Conservation (phyloP, 805 yeast species). For the Wickerhamomyces ciferrii region DNA sequence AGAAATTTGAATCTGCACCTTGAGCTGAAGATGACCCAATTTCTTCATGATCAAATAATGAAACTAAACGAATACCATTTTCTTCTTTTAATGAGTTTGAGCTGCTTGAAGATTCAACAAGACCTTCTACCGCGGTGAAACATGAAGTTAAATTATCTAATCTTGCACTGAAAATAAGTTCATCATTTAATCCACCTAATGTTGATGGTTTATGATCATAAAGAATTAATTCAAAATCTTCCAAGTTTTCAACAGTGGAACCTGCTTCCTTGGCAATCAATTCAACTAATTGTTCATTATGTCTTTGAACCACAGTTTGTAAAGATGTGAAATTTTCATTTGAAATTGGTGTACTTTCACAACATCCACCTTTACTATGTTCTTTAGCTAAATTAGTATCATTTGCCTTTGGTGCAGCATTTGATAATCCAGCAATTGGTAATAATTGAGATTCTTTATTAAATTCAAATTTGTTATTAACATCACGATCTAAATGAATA, state of each 20-base stretch:
- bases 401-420: conserved; percentile 24
- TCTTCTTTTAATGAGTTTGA: conserved; percentile 38
- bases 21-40: conserved; percentile 92
- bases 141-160: conserved; percentile 89
- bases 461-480: conserved; percentile 75
- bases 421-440: conserved; percentile 74
- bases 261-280: conserved; percentile 62
- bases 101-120: conserved; percentile 46
- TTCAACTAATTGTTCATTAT: conserved; percentile 64
- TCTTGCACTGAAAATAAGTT: conserved; percentile 87
- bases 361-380: conserved; percentile 32
- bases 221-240: conserved; percentile 84
- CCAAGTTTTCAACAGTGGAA: conserved; percentile 52
- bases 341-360: conserved; percentile 41
- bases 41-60: conserved; percentile 95
- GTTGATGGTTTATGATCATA: conserved; percentile 81
- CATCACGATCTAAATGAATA: conserved; percentile 80
- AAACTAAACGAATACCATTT: conserved; percentile 62
- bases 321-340: conserved; percentile 60
- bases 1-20: conserved; percentile 92
- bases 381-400: conserved; percentile 9
- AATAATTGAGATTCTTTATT: conserved; percentile 82
- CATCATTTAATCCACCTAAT: conserved; percentile 86
- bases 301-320: conserved; percentile 64
- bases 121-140: conserved; percentile 69